These are phyloP conservation scores for Trametes pubescens DNA, from an alignment of 1,284 basidiomycete species.

Conservation along the genomic window DNA sequence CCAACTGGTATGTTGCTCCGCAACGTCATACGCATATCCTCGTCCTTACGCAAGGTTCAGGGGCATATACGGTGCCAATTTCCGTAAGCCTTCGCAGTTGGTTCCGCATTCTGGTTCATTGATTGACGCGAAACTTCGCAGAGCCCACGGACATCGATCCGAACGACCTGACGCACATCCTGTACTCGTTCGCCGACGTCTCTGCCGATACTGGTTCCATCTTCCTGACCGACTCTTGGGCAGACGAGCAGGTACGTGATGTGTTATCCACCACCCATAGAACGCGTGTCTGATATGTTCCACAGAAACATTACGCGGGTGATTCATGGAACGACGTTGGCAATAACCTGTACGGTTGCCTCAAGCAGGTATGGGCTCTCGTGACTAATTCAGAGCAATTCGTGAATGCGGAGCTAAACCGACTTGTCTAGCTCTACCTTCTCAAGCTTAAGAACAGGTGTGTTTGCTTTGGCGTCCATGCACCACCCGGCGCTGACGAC, in stretches of 20 bases:
- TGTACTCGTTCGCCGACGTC: constrained; percentile 89
- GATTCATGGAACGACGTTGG: constrained; percentile 71
- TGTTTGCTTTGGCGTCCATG: constrained; percentile 8
- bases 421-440: constrained; percentile 53
- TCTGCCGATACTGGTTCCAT: constrained; percentile 72
- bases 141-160: constrained; percentile 66
- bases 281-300: neutral
- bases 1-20: constrained; percentile 59
- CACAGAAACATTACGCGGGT: constrained; percentile 69
- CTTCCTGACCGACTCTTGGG: constrained; percentile 80
- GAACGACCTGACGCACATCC: constrained; percentile 73
- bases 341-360: constrained; percentile 86
- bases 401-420: neutral
- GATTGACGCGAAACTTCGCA: constrained; percentile 38
- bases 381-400: neutral
- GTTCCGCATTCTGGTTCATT: neutral
- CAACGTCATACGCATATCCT: neutral
- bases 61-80: constrained; percentile 87
- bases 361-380: constrained; percentile 76
- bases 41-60: constrained; percentile 44
- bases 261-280: neutral
- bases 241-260: constrained; percentile 74
- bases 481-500: neutral
- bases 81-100: constrained; percentile 56
- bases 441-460: constrained; percentile 76